phyloP scores from a whole-genome alignment of 2,329 filamentous ascomycete genomes.

The Trichoderma sp. region DNA sequence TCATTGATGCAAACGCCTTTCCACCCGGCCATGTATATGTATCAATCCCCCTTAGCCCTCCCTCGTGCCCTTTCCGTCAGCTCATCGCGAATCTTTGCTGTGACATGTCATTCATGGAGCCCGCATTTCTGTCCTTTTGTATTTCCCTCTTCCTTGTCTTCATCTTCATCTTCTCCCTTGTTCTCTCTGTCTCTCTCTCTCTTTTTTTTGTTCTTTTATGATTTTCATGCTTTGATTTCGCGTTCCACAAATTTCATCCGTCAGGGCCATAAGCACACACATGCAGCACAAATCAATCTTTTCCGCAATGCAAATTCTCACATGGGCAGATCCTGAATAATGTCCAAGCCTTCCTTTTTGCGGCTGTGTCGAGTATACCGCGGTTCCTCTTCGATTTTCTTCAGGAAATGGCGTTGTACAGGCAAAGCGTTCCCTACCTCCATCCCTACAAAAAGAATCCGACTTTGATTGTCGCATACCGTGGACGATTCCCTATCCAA shows the following conservation, averaged over 20 bases:
- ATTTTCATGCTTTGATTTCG: neutral
- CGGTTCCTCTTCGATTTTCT: neutral
- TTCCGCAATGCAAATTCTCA: slow-evolving; percentile 7
- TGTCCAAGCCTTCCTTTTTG: slow-evolving; percentile 15
- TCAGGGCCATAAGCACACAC: neutral
- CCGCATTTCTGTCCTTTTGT: neutral
- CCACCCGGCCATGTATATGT: slow-evolving; percentile 21
- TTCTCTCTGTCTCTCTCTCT: neutral
- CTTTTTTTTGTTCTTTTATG: neutral
- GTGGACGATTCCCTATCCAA: slow-evolving; percentile 16
- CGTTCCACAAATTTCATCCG: neutral
- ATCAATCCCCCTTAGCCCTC: slow-evolving; percentile 10
- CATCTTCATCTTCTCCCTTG: neutral
- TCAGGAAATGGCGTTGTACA: neutral
- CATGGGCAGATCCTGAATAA: slow-evolving; percentile 18
- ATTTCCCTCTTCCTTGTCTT: neutral
- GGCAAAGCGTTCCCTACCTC: neutral
- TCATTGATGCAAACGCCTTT: slow-evolving; percentile 21
- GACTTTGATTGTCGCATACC: neutral
- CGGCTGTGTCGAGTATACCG: neutral
- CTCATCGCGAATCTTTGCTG: slow-evolving; percentile 7
- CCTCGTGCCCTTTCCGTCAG: neutral
- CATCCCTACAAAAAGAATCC: neutral
- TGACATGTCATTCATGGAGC: slow-evolving; percentile 10
- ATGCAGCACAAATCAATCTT: neutral